Percentiles rank a stretch among this genome's conserved stretches.
Conservation (phyloP, 2,329 filamentous ascomycete genomes). For the Orbilia blumenaviensis region DNA sequence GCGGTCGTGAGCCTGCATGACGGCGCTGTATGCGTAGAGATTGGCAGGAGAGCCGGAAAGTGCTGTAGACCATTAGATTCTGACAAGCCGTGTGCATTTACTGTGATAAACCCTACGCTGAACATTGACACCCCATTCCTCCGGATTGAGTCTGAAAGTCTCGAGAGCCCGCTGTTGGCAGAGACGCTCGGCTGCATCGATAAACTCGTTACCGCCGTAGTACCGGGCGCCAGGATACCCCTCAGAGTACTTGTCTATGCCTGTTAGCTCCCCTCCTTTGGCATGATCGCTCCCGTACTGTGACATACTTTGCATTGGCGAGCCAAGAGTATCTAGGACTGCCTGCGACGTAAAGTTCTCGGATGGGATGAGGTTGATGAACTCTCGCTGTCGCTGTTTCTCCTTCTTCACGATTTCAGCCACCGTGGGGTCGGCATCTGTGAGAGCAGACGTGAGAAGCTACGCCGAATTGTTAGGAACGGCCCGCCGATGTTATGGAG, state of each 20-base stretch:
- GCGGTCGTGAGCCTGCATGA: constrained; percentile 90
- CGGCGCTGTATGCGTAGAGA: constrained; percentile 86
- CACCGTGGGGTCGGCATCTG: constrained; percentile 85
- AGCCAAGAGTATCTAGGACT: constrained; percentile 88
- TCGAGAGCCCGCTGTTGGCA: constrained; percentile 91
- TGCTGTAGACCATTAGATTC: constrained; percentile 39
- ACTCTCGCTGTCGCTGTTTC: constrained; percentile 95
- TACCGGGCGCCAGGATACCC: constrained; percentile 96
- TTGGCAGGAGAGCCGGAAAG: constrained; percentile 72
- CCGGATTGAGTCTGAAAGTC: constrained; percentile 81
- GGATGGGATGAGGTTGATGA: constrained; percentile 95
- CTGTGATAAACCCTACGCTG: constrained; percentile 72
- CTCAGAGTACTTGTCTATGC: constrained; percentile 83
- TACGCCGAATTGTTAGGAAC: constrained; percentile 61
- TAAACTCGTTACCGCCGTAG: constrained; percentile 96
- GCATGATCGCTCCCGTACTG: not conserved
- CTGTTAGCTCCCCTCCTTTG: constrained; percentile 59
- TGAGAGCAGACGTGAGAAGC: constrained; percentile 80
- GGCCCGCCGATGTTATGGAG: not conserved
- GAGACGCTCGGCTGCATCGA: constrained; percentile 85
- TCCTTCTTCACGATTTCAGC: constrained; percentile 94
- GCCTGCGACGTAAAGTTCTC: constrained; percentile 96
- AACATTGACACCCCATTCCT: constrained; percentile 97
- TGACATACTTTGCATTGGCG: constrained; percentile 87
- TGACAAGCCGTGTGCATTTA: not conserved